Base-by-base conservation (phyloP, 2,329 filamentous ascomycete genomes). In the Calonectria pseudoreteaudii region DNA sequence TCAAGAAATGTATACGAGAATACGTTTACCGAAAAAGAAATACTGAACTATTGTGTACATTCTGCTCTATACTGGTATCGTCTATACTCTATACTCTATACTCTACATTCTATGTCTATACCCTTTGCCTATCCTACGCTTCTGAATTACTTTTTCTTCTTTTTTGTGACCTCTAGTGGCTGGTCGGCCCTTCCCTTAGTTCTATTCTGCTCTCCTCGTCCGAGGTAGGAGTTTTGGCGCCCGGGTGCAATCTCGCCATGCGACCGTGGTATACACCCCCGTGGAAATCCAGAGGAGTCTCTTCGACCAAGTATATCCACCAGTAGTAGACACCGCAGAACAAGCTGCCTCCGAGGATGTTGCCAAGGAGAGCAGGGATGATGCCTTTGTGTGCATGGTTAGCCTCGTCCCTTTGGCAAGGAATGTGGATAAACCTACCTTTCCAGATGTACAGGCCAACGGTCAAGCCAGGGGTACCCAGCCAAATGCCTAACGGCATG, bases 371-470 rank as follows among this genome's bases (percentile, higher is more conserved):
- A 0, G 88, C 85, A 0, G 90, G 90, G 41, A 91, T 87, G 74
- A 91, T 86, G 0, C 77, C 77, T 79, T 50, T 30, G 0, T 30
- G 0, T 0, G 16, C 28, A 7, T 5, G 2, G 14, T 79, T 36
- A 79, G 71, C 11, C 4, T 66, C n/a, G 31, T n/a, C 30, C 38
- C 23, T 41, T 14, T 20, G 9, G 5, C 9, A 23, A 9, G 18
- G 4, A 6, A 13, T 20, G 38, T 8, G 13, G 4, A 3, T 1
- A 9, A 2, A 62, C 74, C 52, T 60, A 76, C 86, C 87, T 78
- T 91, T 90, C 88, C 88, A 91, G 74, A 91, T 88, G 71, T 91
- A 91, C 50, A 90, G 82, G 0, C 86, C 84, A 0, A 89, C 85
- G 0, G 82, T 86, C 28, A 91, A 82, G 0, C 82, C 82, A 0